Base-by-base conservation (phyloP, 2,329 filamentous ascomycete species). In the Colletotrichum chrysophilum region DNA sequence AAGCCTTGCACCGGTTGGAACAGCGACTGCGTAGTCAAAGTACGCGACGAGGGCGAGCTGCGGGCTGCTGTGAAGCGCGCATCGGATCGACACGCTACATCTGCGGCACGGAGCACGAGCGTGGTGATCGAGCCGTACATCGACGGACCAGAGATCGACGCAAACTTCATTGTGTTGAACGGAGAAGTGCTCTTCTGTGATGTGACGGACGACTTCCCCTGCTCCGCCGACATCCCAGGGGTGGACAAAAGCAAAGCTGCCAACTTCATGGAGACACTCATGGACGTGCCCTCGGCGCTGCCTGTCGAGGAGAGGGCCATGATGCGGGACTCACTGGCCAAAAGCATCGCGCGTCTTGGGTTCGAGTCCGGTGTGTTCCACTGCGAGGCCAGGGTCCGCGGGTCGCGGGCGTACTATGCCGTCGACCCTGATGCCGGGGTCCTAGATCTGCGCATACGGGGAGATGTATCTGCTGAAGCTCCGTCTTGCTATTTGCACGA, bases 101-200 rank as follows among this genome's bases (percentile, higher is more conserved):
- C 77, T 21, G 61, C 72, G 30, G 76, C 71, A 24, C 68, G 68
- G 18, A 78, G 52, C 76, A 81, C 76, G 38, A 78, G 80, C 8
- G 78, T 86, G 21, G 78, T 87, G 4, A 78, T 87, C 2, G 85
- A 88, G 70, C 77, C 79, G 13, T 87, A 87, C 70, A 76, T 84
- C 24, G 81, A 83, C 9, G 86, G 86, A 0, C 86, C 86, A 0
- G 86, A 88, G 71, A 79, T 87, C 2, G 86, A 87, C 72, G 83
- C 80, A 62, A 87, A 87, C 77, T 79, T 88, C 30, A 80, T 85
- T 7, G 69, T 88, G 1, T 78, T 79, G 16, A 79, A 87, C 64
- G 85, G 85, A 1, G 78, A 86, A 48, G 58, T 87, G 3, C 72
- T 87, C 6, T 87, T 86, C 76, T 83, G 77, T 73, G 84, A 88